A percentile compares a stretch with the other conserved stretches of the same genome.
Conservation (phyloP, 306 rosid species). For the Betula pendula region DNA sequence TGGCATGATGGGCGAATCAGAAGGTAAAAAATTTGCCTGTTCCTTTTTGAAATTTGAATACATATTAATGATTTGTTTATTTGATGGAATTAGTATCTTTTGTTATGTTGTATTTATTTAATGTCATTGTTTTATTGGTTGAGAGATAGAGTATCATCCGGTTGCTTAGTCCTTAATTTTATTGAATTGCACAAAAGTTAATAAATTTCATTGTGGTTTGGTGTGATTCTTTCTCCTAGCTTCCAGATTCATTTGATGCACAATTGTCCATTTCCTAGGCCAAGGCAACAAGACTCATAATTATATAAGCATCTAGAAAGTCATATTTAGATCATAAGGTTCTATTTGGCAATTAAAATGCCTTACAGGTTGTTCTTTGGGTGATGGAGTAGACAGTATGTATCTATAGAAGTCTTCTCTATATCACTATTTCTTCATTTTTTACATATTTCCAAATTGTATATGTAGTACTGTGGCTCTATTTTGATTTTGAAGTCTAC, state of each 20-base stretch:
- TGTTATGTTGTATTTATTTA: background rate
- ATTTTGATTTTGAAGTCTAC: conserved; percentile 8
- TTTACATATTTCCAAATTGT: background rate
- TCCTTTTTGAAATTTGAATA: background rate
- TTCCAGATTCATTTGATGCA: background rate
- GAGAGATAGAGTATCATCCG: background rate
- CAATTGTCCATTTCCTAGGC: background rate
- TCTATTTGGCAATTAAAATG: background rate
- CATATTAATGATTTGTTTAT: conserved; percentile 3
- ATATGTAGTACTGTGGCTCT: background rate
- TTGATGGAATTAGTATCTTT: background rate
- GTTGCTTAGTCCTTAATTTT: background rate
- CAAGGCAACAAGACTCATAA: background rate
- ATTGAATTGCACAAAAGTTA: background rate
- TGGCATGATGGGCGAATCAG: conserved; percentile 79
- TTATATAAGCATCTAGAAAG: background rate
- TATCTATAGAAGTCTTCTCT: background rate
- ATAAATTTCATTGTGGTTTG: background rate
- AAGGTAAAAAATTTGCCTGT: conserved; percentile 50
- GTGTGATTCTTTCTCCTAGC: background rate
- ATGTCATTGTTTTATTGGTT: conserved; percentile 9
- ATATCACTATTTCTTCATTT: background rate
- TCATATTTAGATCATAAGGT: background rate
- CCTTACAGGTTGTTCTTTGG: background rate
- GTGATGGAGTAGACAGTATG: background rate